Conservation (phyloP, 1,284 basidiomycete species). For the Lignosus rhinocerotis region DNA sequence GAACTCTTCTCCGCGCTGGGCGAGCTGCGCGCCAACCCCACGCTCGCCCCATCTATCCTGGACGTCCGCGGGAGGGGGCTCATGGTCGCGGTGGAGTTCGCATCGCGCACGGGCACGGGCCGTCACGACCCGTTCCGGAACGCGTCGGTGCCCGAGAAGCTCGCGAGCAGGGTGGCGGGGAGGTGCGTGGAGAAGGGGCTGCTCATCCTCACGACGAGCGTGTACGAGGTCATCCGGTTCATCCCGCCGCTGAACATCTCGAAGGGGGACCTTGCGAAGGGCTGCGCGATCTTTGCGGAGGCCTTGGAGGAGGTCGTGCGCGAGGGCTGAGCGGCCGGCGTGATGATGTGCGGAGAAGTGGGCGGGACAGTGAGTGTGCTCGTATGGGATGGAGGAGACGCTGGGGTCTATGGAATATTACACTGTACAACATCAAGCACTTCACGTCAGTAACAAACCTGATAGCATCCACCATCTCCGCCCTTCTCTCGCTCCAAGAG, state of each 20-base stretch:
- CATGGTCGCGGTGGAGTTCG: constrained; percentile 85
- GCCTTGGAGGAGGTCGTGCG: constrained; percentile 63
- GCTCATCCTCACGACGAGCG: constrained; percentile 77
- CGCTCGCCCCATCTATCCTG: constrained; percentile 57
- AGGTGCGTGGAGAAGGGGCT: constrained; percentile 84
- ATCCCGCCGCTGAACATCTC: constrained; percentile 72
- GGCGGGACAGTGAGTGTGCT: too few relatives aligned
- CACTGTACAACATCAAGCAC: too few relatives aligned
- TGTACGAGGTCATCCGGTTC: constrained; percentile 81
- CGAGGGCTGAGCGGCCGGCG: constrained; percentile 40
- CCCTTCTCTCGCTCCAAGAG: too few relatives aligned
- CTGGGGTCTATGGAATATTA: too few relatives aligned
- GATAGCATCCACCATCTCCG: too few relatives aligned
- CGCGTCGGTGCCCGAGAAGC: constrained; percentile 53
- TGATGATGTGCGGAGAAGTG: too few relatives aligned
- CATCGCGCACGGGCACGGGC: constrained; percentile 50
- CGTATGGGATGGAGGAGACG: too few relatives aligned
- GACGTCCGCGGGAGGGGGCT: constrained; percentile 80
- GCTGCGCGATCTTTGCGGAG: constrained; percentile 58
- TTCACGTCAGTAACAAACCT: too few relatives aligned
- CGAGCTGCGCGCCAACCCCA: constrained; percentile 51
- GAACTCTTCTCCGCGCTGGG: constrained; percentile 72
- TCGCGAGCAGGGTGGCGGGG: constrained; percentile 77
- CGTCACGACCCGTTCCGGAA: constrained; percentile 45
- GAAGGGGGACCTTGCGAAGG: constrained; percentile 61